Conservation (phyloP, 2,329 filamentous ascomycete genomes). For the Amphichorda felina region DNA sequence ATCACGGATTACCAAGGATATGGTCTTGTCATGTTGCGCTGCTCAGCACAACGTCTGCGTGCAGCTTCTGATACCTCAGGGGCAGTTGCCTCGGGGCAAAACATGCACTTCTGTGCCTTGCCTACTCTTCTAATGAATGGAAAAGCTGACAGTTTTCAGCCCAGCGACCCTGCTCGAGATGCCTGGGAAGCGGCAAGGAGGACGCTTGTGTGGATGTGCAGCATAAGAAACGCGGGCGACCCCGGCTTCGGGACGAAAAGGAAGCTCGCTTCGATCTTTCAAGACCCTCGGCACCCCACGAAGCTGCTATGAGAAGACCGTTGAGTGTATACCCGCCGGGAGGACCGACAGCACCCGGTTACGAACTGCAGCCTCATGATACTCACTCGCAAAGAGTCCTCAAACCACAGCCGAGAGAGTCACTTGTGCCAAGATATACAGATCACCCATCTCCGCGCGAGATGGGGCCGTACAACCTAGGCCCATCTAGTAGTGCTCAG, state of each 20-base stretch:
- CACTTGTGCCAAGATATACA: constrained; percentile 33
- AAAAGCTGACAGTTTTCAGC: constrained; percentile 39
- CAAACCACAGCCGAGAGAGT: constrained; percentile 39
- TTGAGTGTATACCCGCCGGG: constrained; percentile 37
- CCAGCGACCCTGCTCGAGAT: constrained; percentile 68
- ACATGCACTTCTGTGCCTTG: too few relatives aligned
- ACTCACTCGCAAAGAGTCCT: constrained; percentile 29
- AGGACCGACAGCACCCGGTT: constrained; percentile 27
- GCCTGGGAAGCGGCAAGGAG: constrained; percentile 67
- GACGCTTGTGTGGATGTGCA: constrained; percentile 73
- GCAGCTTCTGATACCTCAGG: too few relatives aligned
- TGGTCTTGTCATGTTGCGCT: too few relatives aligned
- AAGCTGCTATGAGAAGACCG: constrained; percentile 34
- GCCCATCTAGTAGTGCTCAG: constrained; percentile 26
- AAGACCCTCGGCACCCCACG: constrained; percentile 31
- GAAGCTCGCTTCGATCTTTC: constrained; percentile 44
- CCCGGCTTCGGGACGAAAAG: constrained; percentile 62
- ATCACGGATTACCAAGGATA: too few relatives aligned
- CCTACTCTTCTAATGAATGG: too few relatives aligned
- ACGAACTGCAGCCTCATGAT: constrained; percentile 34
- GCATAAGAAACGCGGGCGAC: constrained; percentile 74
- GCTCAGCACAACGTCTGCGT: too few relatives aligned
- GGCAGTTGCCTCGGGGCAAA: too few relatives aligned
- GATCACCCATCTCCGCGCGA: constrained; percentile 31
- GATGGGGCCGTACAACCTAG: constrained; percentile 28